Evolutionary conservation across 148 eudicot genomes (phyloP), one percentile per base, ranked within the genome.

Genomic region (Suaeda aralocaspica): DNA sequence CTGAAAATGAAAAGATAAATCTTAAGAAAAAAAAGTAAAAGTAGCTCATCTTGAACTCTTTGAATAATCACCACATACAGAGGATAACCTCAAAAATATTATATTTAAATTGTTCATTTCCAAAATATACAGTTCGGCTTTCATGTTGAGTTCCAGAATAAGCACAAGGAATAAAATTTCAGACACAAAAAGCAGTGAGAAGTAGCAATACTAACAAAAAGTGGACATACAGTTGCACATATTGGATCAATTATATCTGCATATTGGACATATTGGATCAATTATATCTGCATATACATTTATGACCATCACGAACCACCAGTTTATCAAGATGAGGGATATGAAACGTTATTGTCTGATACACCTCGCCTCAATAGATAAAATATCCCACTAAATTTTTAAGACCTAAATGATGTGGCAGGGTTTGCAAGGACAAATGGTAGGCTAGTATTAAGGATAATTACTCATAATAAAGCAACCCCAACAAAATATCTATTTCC

Each of bases 1-100:
- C 99, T 94, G 82, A 66, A 70, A 63, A 30, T 56, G 31, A 19
- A 53, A 25, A 49, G 5, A 26, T 34, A 7, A 52, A 31, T 60
- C 39, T 67, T 60, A 67, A 66, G 75, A 57, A 24, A 10, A n/a
- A 41, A 9, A 34, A 60, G 57, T 46, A 41, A 51, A 51, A 34
- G 3, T 8, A 44, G 28, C 45, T 62, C 33, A 21, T 24, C n/a
- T 68, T 18, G 31, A 68, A 57, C 60, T n/a, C 13, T 33, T 67
- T 5, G 3, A 9, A 52, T 15, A 13, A 5, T 33, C 21, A 21
- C 11, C 29, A 31, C 19, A 26, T 31, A 12, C 49, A 55, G 59
- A 49, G 16, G 5, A 63, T 22, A 51, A n/a, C 7, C 22, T 5
- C 25, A n/a, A n/a, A n/a, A n/a, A n/a, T n/a, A 51, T 51, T 11